phyloP scores from a whole-genome alignment of 306 rosid species.

The Medicago ruthenica region DNA sequence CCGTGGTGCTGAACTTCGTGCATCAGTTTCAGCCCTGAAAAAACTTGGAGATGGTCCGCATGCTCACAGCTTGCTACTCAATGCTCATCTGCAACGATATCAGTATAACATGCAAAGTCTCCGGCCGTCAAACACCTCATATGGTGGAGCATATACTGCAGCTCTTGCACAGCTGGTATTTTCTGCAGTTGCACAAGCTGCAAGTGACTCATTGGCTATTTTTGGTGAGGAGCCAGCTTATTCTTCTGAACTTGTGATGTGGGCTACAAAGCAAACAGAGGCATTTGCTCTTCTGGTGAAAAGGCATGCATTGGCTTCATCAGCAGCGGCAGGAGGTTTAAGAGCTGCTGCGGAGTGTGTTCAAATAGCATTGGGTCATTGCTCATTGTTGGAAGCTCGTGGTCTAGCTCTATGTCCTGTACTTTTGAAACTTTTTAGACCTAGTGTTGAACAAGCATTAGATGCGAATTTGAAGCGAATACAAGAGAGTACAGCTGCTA shows the following conservation, averaged over 20 bases:
- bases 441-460: slow-evolving; percentile 97
- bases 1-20: slow-evolving; percentile 89
- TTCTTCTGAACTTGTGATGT: slow-evolving; percentile 93
- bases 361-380: slow-evolving; percentile 99
- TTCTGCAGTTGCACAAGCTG: slow-evolving; percentile 97
- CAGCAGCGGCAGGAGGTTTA: slow-evolving; percentile 99
- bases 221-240: slow-evolving; percentile 89
- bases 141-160: slow-evolving; percentile 98
- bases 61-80: slow-evolving; percentile 87
- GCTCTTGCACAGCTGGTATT: slow-evolving; percentile 96
- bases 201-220: slow-evolving; percentile 82
- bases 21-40: slow-evolving; percentile 89
- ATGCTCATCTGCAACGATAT: slow-evolving; percentile 89
- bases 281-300: slow-evolving; percentile 83
- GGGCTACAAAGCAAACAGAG: slow-evolving; percentile 96
- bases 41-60: slow-evolving; percentile 95
- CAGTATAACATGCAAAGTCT: slow-evolving; percentile 93
- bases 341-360: slow-evolving; percentile 99
- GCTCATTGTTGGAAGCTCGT: slow-evolving; percentile 92
- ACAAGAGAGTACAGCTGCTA: slow-evolving; percentile 95
- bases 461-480: slow-evolving; percentile 94
- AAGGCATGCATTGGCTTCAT: slow-evolving; percentile 96
- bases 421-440: slow-evolving; percentile 91
- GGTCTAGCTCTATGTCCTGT: slow-evolving; percentile 96
- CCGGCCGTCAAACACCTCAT: slow-evolving; percentile 95